Conservation (phyloP, 495 filamentous ascomycete species). For the Darksidea phi region DNA sequence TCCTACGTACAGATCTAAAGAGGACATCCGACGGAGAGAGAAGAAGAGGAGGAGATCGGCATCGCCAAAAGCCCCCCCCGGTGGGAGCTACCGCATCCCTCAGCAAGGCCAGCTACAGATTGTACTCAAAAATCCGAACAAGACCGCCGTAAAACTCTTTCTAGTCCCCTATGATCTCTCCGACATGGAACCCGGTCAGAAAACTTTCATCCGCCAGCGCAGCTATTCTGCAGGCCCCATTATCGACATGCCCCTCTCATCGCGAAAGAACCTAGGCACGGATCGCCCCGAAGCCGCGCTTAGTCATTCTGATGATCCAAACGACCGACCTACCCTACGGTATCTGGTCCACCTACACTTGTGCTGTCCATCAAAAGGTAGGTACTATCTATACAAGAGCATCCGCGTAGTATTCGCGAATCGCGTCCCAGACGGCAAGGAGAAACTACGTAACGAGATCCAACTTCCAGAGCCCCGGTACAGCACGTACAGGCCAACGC, state of each 20-base stretch:
- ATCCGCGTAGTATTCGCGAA: conserved; percentile 98
- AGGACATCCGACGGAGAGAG: conserved; percentile 51
- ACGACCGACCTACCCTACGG: conserved; percentile 76
- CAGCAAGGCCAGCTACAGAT: conserved; percentile 95
- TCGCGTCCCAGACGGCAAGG: conserved; percentile 93
- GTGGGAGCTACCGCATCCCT: conserved; percentile 90
- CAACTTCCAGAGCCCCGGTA: conserved; percentile 86
- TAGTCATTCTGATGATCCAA: conserved; percentile 49
- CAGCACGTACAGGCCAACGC: conserved; percentile 73
- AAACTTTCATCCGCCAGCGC: conserved; percentile 94
- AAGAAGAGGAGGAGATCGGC: conserved; percentile 47
- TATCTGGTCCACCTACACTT: conserved; percentile 96
- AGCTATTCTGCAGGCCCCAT: conserved; percentile 88
- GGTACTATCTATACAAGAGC: conserved; percentile 86
- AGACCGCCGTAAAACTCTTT: conserved; percentile 93
- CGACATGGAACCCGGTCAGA: conserved; percentile 94
- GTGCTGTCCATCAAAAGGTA: conserved; percentile 77
- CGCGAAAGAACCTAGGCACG: conserved; percentile 50
- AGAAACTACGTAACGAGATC: conserved; percentile 87
- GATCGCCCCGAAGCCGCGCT: conserved; percentile 46
- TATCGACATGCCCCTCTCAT: conserved; percentile 61
- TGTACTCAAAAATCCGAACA: conserved; percentile 94
- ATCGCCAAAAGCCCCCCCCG: conserved; percentile 56
- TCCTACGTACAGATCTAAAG: conserved; percentile 2
- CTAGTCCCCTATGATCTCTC: conserved; percentile 90